A percentile compares a stretch with the other conserved stretches of the same genome.
Conservation (phyloP, 2,329 filamentous ascomycete genomes). For the Colletotrichum higginsianum region DNA sequence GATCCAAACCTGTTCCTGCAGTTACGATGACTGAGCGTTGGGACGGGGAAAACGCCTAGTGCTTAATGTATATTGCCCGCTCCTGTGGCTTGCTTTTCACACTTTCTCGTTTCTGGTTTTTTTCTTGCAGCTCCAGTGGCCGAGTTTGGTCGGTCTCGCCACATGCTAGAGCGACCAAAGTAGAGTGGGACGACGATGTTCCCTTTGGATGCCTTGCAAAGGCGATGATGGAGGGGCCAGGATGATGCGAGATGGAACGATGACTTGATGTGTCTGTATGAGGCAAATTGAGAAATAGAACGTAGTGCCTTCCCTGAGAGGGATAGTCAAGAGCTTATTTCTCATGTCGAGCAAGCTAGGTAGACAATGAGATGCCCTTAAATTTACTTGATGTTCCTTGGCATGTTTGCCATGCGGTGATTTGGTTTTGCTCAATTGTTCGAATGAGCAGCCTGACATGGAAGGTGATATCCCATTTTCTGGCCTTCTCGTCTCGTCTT, state of each 20-base stretch:
- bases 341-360: constrained; percentile 31
- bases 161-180: constrained; percentile 11
- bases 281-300: constrained; percentile 4
- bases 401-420: neutral
- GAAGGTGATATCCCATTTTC: neutral
- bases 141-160: constrained; percentile 19
- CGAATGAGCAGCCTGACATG: neutral
- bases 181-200: constrained; percentile 9
- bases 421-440: too few relatives aligned
- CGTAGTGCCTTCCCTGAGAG: constrained; percentile 2
- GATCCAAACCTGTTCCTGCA: constrained; percentile 29
- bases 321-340: constrained; percentile 21
- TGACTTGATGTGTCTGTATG: neutral
- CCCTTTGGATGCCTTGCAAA: constrained; percentile 32
- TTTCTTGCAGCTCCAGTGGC: constrained; percentile 40
- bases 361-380: constrained; percentile 38
- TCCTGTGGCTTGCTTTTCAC: constrained; percentile 22
- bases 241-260: neutral
- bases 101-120: constrained; percentile 21
- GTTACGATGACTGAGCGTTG: constrained; percentile 17
- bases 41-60: constrained; percentile 38
- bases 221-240: constrained; percentile 9
- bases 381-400: neutral
- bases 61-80: constrained; percentile 44
- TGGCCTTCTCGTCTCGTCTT: neutral